A percentile compares a stretch with the other conserved stretches of the same genome.
Evolutionary conservation across 106 monocot genomes (phyloP).

Genomic region (Agapanthus africanus): DNA sequence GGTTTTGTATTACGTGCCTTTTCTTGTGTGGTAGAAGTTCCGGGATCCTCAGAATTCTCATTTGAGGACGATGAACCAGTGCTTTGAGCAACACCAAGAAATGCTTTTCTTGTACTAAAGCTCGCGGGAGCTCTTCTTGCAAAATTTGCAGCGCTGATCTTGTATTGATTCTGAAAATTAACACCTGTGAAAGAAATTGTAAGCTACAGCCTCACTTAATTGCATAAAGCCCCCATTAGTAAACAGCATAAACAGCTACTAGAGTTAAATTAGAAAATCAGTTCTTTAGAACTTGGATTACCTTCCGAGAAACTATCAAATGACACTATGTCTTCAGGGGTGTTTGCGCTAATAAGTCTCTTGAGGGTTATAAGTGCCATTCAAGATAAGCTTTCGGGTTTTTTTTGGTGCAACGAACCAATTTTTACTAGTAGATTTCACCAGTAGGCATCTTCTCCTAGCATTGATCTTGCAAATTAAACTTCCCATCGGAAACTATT

Average conservation of each 20-base stretch:
- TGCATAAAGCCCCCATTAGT: neutral
- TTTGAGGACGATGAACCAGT: slow-evolving; percentile 35
- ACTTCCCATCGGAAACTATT: too few relatives aligned
- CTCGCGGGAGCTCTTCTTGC: slow-evolving; percentile 10
- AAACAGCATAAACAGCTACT: neutral
- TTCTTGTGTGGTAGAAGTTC: slow-evolving; percentile 13
- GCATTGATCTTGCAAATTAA: too few relatives aligned
- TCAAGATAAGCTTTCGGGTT: too few relatives aligned
- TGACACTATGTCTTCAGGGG: neutral
- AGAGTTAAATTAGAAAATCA: too few relatives aligned
- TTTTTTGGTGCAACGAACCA: too few relatives aligned
- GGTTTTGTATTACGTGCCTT: slow-evolving; percentile 23
- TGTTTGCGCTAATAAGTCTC: too few relatives aligned
- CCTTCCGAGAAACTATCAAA: neutral
- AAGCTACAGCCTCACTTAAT: neutral
- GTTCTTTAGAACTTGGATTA: neutral
- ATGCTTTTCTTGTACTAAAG: slow-evolving; percentile 16
- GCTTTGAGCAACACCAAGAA: slow-evolving; percentile 12
- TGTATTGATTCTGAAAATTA: neutral
- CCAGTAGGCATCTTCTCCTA: too few relatives aligned
- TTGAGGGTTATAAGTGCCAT: too few relatives aligned
- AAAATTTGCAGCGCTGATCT: slow-evolving; percentile 4
- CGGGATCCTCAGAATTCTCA: slow-evolving; percentile 8
- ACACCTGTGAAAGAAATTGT: slow-evolving; percentile 10
- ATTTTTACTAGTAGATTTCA: too few relatives aligned